Base-by-base conservation (phyloP, 306 rosid genomes). In the Parietaria judaica region DNA sequence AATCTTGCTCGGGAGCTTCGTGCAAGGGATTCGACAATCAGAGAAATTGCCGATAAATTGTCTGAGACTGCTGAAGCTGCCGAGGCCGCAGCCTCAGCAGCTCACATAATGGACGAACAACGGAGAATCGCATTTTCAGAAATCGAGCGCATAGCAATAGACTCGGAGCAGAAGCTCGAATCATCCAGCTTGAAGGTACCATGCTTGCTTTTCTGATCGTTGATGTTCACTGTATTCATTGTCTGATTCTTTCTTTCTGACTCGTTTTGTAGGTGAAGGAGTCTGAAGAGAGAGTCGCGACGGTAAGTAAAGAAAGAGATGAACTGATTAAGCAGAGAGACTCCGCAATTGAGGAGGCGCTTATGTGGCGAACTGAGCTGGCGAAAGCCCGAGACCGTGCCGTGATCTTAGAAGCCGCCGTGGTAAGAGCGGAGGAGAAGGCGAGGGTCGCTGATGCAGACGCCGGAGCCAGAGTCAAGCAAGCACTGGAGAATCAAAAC, bases 61-160 rank as follows among this genome's bases (percentile, higher is more conserved):
- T 73, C 99, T 44, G 99, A 94, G 79, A 94, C 97, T 44, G 99
- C 99, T 43, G 99, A 88, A 67, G 96, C 99, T 71, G 97, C 99
- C 2, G 99, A 94, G 86, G 95, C 94, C 36, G 99, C 99, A 65
- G 99, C 97, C 67, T 83, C 94, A 67, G 97, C 99, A 61, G 99
- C 97, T 58, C 83, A 84, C 78, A 86, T 79, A 11, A 84, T 94
- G 77, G 97, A 89, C 67, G 96, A 94, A 61, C 99, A 94, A 51
- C 54, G 99, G 75, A 80, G 80, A 79, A 81, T 88, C 69, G 89
- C 72, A 17, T 86, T 82, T 69, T 82, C 80, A 66, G 90, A 86
- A 81, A 70, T 94, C 59, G 95, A 89, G 68, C 81, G 87, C 62
- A 62, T 94, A 68, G 78, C 52, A 68, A 78, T 79, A 70, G 84